phyloP scores from a whole-genome alignment of 805 yeast species.

The Ogataea polymorpha region DNA sequence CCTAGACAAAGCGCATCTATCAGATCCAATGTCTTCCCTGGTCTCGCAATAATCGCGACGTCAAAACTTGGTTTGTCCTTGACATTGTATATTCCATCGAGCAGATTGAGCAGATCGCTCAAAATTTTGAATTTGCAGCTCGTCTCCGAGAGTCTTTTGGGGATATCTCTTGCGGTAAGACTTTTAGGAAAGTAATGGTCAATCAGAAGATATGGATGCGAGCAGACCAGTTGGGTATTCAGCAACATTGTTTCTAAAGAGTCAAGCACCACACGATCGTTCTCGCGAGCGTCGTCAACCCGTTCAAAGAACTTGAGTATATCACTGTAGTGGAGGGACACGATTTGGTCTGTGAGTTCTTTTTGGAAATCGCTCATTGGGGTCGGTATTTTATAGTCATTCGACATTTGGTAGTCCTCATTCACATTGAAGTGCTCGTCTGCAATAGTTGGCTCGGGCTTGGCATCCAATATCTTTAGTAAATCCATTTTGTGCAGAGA shows the following conservation, averaged over 20 bases:
- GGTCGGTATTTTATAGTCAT: constrained; percentile 76
- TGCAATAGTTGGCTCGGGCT: constrained; percentile 79
- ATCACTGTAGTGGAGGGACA: constrained; percentile 87
- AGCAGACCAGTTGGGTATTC: constrained; percentile 75
- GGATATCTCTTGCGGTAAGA: constrained; percentile 66
- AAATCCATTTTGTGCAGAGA: constrained; percentile 54
- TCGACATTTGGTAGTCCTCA: constrained; percentile 36
- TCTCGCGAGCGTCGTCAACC: constrained; percentile 38
- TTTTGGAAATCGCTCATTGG: constrained; percentile 85
- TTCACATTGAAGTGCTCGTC: constrained; percentile 45
- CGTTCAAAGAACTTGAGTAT: constrained; percentile 81
- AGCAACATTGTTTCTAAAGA: constrained; percentile 71
- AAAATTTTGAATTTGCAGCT: constrained; percentile 82
- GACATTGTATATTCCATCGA: constrained; percentile 35
- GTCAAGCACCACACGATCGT: constrained; percentile 61
- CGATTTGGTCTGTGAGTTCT: constrained; percentile 86
- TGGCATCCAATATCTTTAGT: constrained; percentile 70
- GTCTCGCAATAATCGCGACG: constrained; percentile 67
- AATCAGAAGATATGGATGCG: constrained; percentile 85
- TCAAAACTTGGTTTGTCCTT: constrained; percentile 37
- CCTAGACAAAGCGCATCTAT: constrained; percentile 70
- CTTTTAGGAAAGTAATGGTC: constrained; percentile 84
- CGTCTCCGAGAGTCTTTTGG: constrained; percentile 66
- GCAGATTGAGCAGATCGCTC: constrained; percentile 56
- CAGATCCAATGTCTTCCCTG: constrained; percentile 68